Percentiles rank a stretch among this genome's conserved stretches.
These are phyloP conservation scores for Barnettozyma populi DNA, from an alignment of 805 yeast species.

Conservation along the genomic window DNA sequence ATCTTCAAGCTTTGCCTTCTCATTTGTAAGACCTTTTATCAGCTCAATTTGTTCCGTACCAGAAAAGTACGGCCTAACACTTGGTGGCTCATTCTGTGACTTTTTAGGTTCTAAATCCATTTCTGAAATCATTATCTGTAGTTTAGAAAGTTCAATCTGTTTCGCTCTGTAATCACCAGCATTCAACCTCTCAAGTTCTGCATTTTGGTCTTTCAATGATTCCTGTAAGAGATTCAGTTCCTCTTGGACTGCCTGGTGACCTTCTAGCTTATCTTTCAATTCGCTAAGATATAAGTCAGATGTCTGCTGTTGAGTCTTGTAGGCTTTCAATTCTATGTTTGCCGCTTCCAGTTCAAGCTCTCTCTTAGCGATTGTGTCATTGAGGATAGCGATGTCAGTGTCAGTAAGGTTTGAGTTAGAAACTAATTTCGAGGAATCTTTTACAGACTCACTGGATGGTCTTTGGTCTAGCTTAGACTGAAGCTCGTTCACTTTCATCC, in stretches of 20 bases:
- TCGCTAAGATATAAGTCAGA: neutral
- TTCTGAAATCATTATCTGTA: neutral
- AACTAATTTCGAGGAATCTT: neutral
- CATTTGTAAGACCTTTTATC: neutral
- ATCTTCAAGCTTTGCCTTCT: constrained; percentile 6
- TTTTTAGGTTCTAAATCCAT: neutral
- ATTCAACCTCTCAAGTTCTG: constrained; percentile 1
- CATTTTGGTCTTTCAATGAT: constrained; percentile 1
- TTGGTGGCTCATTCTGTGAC: neutral
- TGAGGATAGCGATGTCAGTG: no score
- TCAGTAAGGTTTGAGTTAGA: neutral
- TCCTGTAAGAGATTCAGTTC: neutral
- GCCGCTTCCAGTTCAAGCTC: neutral
- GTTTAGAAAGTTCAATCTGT: neutral
- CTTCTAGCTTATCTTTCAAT: neutral
- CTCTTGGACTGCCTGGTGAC: neutral
- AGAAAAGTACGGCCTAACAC: no score
- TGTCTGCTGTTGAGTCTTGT: neutral
- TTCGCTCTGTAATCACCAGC: neutral
- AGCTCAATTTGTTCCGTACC: neutral
- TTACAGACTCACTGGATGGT: neutral
- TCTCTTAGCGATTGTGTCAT: no score
- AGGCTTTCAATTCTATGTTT: neutral
- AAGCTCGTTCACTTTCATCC: neutral
- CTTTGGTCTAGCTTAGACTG: neutral